phyloP scores from a whole-genome alignment of 306 rosid species.

The Chamaecrista fasciculata region DNA sequence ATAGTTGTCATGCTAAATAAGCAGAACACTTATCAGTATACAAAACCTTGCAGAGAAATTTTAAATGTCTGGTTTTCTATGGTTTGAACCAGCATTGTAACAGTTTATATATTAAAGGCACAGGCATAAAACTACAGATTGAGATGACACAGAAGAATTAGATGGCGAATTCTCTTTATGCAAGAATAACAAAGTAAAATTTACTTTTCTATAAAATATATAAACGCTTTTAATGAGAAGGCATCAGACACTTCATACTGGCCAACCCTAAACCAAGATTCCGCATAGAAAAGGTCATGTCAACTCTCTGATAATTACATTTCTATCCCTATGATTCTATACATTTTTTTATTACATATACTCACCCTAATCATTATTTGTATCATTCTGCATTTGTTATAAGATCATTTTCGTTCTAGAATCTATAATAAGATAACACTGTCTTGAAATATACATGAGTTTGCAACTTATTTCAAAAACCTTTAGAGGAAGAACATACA shows the following conservation, averaged over 20 bases:
- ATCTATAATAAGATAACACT: not conserved
- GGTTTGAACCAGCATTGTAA: not conserved
- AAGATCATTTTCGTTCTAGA: not conserved
- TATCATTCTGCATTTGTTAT: not conserved
- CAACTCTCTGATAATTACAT: not conserved
- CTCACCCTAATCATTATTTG: not conserved
- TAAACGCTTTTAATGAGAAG: not conserved
- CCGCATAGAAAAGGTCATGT: not conserved
- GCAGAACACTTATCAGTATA: constrained; percentile 30
- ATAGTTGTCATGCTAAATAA: constrained; percentile 79
- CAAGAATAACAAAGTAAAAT: not conserved
- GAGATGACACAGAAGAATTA: not conserved
- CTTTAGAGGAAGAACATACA: not conserved
- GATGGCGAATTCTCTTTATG: not conserved
- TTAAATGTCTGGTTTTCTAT: not conserved
- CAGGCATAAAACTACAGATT: not conserved
- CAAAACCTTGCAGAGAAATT: constrained; percentile 14
- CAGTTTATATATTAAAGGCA: constrained; percentile 16
- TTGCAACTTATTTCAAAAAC: not conserved
- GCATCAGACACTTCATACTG: not conserved
- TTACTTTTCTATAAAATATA: not conserved
- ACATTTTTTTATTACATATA: not conserved
- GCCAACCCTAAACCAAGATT: not conserved
- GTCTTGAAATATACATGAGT: not conserved
- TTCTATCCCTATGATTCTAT: constrained; percentile 14